Evolutionary conservation across 23 red algal genomes (phyloP).

Genomic region (Porphyridium purpureum): DNA sequence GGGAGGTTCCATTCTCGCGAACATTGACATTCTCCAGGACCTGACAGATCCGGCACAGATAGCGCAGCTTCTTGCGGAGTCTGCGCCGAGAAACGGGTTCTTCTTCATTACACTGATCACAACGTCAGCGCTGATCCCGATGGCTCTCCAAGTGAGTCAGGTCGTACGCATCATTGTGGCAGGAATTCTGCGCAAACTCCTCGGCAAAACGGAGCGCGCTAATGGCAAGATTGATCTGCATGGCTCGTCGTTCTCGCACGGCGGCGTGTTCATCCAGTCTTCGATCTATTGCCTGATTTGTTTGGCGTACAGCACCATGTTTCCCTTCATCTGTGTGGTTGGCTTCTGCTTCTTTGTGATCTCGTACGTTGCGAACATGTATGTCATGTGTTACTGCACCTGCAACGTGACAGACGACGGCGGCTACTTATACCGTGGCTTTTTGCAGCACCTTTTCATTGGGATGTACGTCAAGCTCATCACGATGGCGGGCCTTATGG

Average conservation of each 20-base stretch:
- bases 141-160: conserved; percentile 13
- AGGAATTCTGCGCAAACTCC: conserved; percentile 17
- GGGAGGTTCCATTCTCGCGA: conserved; percentile 11
- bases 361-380: conserved; percentile 6
- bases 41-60: conserved; percentile 30
- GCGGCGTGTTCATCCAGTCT: conserved; percentile 9
- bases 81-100: conserved; percentile 24
- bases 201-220: conserved; percentile 40
- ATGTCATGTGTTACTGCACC: conserved; percentile 14
- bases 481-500: conserved; percentile 22
- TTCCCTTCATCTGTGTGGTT: conserved; percentile 16
- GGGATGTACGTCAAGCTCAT: conserved; percentile 29
- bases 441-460: conserved; percentile 15
- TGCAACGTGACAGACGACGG: conserved; percentile 14
- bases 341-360: conserved; percentile 15
- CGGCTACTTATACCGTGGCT: conserved; percentile 20
- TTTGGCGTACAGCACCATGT: conserved; percentile 19
- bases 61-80: conserved; percentile 17
- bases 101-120: conserved; percentile 37
- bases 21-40: conserved; percentile 8
- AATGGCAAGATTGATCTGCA: conserved; percentile 8
- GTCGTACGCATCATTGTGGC: conserved; percentile 31
- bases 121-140: conserved; percentile 2
- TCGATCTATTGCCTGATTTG: conserved; percentile 19
- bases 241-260: conserved; percentile 18